A percentile compares a stretch with the other conserved stretches of the same genome.
phyloP scores from a whole-genome alignment of 805 yeast species.

The Wickerhamiella domercqiae region DNA sequence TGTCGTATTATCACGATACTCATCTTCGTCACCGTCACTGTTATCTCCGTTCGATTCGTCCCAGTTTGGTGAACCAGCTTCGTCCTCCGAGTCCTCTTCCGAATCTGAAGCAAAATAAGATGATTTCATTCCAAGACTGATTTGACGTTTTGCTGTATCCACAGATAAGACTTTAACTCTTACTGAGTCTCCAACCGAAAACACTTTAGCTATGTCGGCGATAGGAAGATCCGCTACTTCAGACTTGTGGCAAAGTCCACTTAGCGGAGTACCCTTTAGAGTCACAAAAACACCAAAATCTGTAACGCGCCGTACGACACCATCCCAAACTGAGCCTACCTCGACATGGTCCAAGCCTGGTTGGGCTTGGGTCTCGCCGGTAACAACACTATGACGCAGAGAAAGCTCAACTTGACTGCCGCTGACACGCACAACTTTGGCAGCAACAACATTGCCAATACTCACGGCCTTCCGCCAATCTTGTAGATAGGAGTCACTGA shows the following conservation, averaged over 20 bases:
- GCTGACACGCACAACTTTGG: constrained; percentile 50
- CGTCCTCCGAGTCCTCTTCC: constrained; percentile 14
- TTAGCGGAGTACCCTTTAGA: constrained; percentile 58
- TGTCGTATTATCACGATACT: constrained; percentile 13
- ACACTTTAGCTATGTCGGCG: constrained; percentile 45
- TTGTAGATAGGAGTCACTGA: constrained; percentile 65
- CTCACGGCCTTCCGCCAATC: constrained; percentile 77
- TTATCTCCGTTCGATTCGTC: constrained; percentile 18
- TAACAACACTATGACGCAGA: constrained; percentile 63
- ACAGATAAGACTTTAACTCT: constrained; percentile 63
- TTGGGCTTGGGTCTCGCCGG: constrained; percentile 40
- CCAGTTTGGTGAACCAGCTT: constrained; percentile 1
- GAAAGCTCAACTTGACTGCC: constrained; percentile 54
- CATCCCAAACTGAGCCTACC: constrained; percentile 60
- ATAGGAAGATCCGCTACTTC: constrained; percentile 54
- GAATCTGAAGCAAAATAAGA: constrained; percentile 46
- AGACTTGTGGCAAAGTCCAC: constrained; percentile 78
- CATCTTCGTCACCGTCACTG: constrained; percentile 14
- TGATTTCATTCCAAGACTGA: constrained; percentile 89
- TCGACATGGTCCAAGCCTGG: constrained; percentile 39
- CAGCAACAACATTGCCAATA: constrained; percentile 56
- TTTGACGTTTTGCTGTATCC: constrained; percentile 49
- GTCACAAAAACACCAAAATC: constrained; percentile 87
- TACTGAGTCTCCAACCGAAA: constrained; percentile 81
- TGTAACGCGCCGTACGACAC: constrained; percentile 58